Evolutionary conservation across 2,329 filamentous ascomycete genomes (phyloP), one percentile per base, ranked within the genome.

Genomic region (Phyllosticta citriasiana): DNA sequence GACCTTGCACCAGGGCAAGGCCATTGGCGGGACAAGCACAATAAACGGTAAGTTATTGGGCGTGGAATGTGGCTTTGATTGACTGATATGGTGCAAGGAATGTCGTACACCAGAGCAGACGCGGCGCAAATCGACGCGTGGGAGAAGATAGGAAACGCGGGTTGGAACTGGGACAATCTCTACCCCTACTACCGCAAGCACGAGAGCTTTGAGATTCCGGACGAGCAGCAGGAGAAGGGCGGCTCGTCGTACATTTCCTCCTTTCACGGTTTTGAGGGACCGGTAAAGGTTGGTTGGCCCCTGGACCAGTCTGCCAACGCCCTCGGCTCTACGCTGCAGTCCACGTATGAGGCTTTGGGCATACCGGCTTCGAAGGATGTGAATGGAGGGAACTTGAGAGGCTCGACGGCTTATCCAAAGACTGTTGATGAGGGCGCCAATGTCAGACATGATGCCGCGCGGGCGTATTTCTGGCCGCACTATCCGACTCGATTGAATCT

Each of bases 391-490:
- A 64, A 56, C 5, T 14, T 71, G 1, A 66, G 56, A 4, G 62
- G 79, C 3, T 78, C 76, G 61, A 68, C 69, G 12, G 63, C 74
- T 1, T 78, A 72, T 66, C 76, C 78, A 1, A 72, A 70, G 64
- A 80, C 76, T 0, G 61, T 79, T 10, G 70, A 80, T 62, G 62
- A 67, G 0, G 67, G 67, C 1, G 67, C 68, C 8, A 69, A 74
- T 62, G 68, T 76, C 7, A 73, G 78, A 8, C 72, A 75, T 56
- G 78, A 81, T 68, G 76, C 79, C 50, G 78, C 76, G 3, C 69
- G 77, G 16, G 76, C 78, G 2, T 81, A 78, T 63, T 80, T 79
- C 64, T 78, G 72, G 58, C 77, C 78, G 1, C 52, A 60, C n/a
- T 68, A 66, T 51, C 62, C 69, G 12, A 53, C 62, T 25, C 68